Base-by-base conservation (phyloP, 305 asterid species). In the Petunia hybrid region DNA sequence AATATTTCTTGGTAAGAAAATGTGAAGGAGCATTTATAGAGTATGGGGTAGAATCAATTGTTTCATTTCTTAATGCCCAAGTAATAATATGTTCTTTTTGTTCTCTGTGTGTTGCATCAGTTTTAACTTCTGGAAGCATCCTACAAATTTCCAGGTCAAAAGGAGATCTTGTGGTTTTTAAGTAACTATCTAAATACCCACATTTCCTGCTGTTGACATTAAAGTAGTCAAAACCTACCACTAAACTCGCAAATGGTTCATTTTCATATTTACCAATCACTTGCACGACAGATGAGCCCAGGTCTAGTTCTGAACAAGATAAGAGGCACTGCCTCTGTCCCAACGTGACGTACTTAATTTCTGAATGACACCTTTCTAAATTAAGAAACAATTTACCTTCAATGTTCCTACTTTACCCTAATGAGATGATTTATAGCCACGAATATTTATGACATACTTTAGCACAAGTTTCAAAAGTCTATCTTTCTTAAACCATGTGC, bases 221-320 rank as follows among this genome's bases (percentile, higher is more conserved):
- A 12, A 64, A 48, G 62, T 71, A 71, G 78, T 61, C 61, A 71
- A 70, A 71, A 71, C 77, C 45, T 48, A 71, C 35, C 60, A 71
- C 31, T 35, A 31, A 48, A 48, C 77, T 71, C 61, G 35, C 77
- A 48, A 35, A 71, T 71, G 77, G 60, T 48, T 48, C 35, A 71
- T 46, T 22, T 71, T 71, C 61, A 71, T 71, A 31, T 48, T 38
- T 46, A 48, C 35, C 77, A 71, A 48, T 71, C 62, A 3, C 56
- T 48, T 71, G 39, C 77, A 46, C 60, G 31, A 53, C 76, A 4
- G 61, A 70, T 70, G 60, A 70, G 10, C 74, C 16, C 77, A 70
- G 42, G 42, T 46, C 77, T 70, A 70, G 61, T 70, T 70, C 60
- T 6, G 46, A 48, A 70, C 10, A 70, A 46, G 77, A 70, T 70